Evolutionary conservation across 495 filamentous ascomycete species (phyloP), one percentile per base, ranked within the genome.

Genomic region (Penicillium steckii): DNA sequence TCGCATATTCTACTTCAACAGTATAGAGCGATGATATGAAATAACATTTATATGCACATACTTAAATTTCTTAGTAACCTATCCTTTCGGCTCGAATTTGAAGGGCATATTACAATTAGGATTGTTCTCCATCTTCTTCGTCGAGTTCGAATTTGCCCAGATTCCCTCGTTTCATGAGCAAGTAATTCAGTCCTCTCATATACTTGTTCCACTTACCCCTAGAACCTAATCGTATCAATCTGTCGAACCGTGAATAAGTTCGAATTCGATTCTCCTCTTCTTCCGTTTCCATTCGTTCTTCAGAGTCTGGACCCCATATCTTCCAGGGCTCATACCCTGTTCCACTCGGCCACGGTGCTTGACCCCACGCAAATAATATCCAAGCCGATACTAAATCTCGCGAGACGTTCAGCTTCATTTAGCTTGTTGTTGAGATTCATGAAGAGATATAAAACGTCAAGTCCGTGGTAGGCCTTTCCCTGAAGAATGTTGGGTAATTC

Each of bases 1-100:
- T 47, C 26, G 29, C 37, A 54, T 54, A 22, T 56, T 48, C 33
- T 46, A 46, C 53, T 56, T 56, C 53, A 56, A 56, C 53, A 56
- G 26, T 35, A 41, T 41, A 41, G 38, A 41, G 19, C 18, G 17
- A 41, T 41, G 21, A 41, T 41, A 41, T 19, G 23, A 19, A 9
- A 41, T 41, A 41, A 3, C 38, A 41, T 23, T 41, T 8, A 23
- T n/a, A 21, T 41, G 1, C 38, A 41, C 10, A 41, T 22, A 29
- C 12, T 10, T 23, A 23, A 40, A 1, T n/a, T 13, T 12, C 30
- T 33, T 8, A 33, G 12, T 33, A 33, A n/a, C n/a, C n/a, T n/a
- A n/a, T n/a, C n/a, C n/a, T n/a, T n/a, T n/a, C 30, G 8, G n/a
- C 30, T 33, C 8, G 30, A 7, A 41, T 23, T 12, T 21, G 9